Conservation (phyloP, 441 rosid species). For the Populus hybrid region DNA sequence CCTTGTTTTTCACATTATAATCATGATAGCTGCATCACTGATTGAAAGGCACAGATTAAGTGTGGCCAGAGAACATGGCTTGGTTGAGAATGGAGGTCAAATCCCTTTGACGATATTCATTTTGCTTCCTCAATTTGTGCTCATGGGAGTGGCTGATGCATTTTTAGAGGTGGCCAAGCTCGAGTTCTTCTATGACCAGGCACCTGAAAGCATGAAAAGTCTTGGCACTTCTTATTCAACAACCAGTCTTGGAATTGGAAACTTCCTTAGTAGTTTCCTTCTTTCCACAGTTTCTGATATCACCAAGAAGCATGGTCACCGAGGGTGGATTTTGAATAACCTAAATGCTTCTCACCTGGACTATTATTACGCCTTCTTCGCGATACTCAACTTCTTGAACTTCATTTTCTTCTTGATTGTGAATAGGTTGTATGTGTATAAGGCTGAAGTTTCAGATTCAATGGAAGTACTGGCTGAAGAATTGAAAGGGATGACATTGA, state of each 20-base stretch:
- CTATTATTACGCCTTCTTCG: conserved; percentile 73
- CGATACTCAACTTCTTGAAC: conserved; percentile 57
- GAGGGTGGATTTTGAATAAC: conserved; percentile 80
- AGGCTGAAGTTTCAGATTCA: conserved; percentile 68
- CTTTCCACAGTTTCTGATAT: conserved; percentile 58
- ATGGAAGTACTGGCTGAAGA: conserved; percentile 55
- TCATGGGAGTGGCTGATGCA: conserved; percentile 86
- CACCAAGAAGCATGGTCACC: conserved; percentile 49
- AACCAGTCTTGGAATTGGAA: conserved; percentile 61
- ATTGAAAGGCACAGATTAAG: conserved; percentile 51
- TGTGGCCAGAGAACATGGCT: conserved; percentile 50
- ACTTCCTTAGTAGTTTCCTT: conserved; percentile 69
- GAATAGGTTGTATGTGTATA: conserved; percentile 64
- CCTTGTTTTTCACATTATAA: conserved; percentile 46
- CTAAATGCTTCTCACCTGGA: conserved; percentile 81
- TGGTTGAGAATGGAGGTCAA: conserved; percentile 47
- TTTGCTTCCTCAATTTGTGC: conserved; percentile 74
- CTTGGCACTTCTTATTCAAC: conserved; percentile 74
- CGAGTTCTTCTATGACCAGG: conserved; percentile 92
- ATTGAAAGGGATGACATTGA: conserved; percentile 29
- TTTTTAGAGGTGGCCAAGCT: conserved; percentile 76
- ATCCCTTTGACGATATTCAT: conserved; percentile 65
- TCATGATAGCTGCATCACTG: conserved; percentile 64
- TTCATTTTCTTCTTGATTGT: conserved; percentile 63
- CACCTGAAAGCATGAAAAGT: conserved; percentile 92